Evolutionary conservation across 148 eudicot genomes (phyloP), one percentile per base, ranked within the genome.

Genomic region (Cornus suecica): DNA sequence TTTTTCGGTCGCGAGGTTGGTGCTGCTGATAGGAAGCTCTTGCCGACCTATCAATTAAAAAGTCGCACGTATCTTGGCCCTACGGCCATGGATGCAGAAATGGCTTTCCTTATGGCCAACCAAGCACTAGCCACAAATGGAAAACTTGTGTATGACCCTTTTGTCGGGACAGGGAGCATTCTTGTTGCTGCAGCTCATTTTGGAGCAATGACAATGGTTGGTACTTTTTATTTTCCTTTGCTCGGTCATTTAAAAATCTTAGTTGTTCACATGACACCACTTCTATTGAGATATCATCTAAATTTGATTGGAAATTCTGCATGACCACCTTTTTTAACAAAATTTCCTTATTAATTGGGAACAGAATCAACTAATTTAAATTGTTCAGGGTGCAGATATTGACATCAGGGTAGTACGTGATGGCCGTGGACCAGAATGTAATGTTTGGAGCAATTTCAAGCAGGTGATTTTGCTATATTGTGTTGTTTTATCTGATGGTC

Each of bases 361-460:
- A 42, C 51, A 26, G 10, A 58, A 22, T 74, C 34, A 20, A 78
- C 89, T 89, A 79, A 87, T 80, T 23, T 77, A 77, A 72, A 77
- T 75, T 80, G 28, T 82, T 88, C 94, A 96, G 98, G 98, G 98
- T 88, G 99, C 99, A 91, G 98, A 96, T 72, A 96, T 96, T 78
- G 99, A 96, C 80, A 96, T 96, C 75, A 85, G 99, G 83, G 99
- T 96, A 78, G 99, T 96, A 74, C 98, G 99, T 80, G 99, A 96
- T 80, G 99, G 98, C 31, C 93, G 91, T 75, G 99, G 99, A 25
- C 99, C 99, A 54, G 78, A 87, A 77, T 87, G 90, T 78, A 87
- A 87, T 71, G 98, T 95, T 70, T 95, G 99, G 99, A 95, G 99
- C 86, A 95, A 95, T 79, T 95, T 95, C 73, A 90, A 91, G 77